These are phyloP conservation scores for Blastobotrys raffinosifermentans DNA, from an alignment of 1,139 yeast genomes.

Conservation along the genomic window DNA sequence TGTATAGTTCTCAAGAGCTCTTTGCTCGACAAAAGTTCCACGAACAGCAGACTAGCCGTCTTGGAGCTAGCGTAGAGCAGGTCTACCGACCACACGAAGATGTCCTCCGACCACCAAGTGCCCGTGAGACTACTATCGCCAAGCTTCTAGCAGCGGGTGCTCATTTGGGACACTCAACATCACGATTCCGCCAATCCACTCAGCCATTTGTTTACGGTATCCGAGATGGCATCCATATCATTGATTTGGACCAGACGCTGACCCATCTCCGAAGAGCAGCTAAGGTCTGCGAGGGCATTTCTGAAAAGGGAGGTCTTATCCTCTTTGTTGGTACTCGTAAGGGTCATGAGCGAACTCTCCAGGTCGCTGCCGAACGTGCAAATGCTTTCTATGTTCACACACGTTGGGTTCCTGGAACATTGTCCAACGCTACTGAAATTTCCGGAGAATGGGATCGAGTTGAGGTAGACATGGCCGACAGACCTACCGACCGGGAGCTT, in stretches of 20 bases:
- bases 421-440: constrained; percentile 78
- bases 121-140: constrained; percentile 55
- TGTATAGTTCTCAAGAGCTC: constrained; percentile 71
- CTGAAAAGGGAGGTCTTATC: constrained; percentile 78
- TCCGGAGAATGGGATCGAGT: constrained; percentile 51
- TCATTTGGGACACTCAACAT: constrained; percentile 84
- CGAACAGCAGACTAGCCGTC: constrained; percentile 43
- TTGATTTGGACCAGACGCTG: constrained; percentile 80
- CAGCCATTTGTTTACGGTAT: constrained; percentile 86
- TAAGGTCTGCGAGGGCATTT: constrained; percentile 71
- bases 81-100: constrained; percentile 69
- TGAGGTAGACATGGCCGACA: constrained; percentile 64
- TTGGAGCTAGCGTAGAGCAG: constrained; percentile 62
- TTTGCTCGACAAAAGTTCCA: constrained; percentile 62
- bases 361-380: constrained; percentile 71
- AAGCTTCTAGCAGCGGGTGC: constrained; percentile 87
- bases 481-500: constrained; percentile 53
- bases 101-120: constrained; percentile 50
- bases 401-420: constrained; percentile 93
- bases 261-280: constrained; percentile 71
- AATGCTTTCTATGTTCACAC: constrained; percentile 76
- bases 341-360: constrained; percentile 70
- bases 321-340: constrained; percentile 79
- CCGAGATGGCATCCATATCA: constrained; percentile 82
- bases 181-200: constrained; percentile 75